Evolutionary conservation across 2,329 filamentous ascomycete species (phyloP), one percentile per base, ranked within the genome.

Genomic region (Penicillium aurantiogriseum): DNA sequence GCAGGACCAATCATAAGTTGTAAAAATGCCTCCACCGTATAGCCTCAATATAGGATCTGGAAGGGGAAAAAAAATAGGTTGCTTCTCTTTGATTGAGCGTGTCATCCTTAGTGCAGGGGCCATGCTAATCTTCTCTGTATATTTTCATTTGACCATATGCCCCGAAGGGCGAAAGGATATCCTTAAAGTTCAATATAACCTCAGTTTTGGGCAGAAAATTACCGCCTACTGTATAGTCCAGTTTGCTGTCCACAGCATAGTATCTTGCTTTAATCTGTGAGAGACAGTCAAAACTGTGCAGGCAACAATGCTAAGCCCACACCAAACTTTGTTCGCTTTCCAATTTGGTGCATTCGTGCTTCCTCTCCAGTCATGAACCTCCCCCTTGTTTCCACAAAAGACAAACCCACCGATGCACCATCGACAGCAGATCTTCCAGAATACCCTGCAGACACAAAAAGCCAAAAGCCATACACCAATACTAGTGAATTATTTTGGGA

Each of bases 101-200:
- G 89, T 92, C 90, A 92, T 92, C 90, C 89, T 93, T 93, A 92
- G 89, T 86, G 83, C 83, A 86, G 83, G 84, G 87, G 87, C 87
- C 87, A 89, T 89, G 87, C 87, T 89, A 89, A 88, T 88, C 83
- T 88, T 88, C 85, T 88, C 84, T 87, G 82, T 85, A 84, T 84
- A 81, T 81, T 83, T 84, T 83, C 81, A 85, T 81, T 82, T 85
- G 81, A 84, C 82, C 81, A 83, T 81, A 82, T 83, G 77, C 59
- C 74, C 76, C 76, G 71, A 76, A 78, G 74, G 76, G 73, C 69
- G 21, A 23, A 15, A 23, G 23, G 23, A 23, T 23, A 23, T 23
- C 23, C 23, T 23, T 23, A 23, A 5, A 23, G 23, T 23, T 23
- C 23, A 23, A 23, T 31, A 31, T 31, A 31, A 31, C 31, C 31